Conservation (phyloP, 257 asterid species). For the Solanum chmielewskii region DNA sequence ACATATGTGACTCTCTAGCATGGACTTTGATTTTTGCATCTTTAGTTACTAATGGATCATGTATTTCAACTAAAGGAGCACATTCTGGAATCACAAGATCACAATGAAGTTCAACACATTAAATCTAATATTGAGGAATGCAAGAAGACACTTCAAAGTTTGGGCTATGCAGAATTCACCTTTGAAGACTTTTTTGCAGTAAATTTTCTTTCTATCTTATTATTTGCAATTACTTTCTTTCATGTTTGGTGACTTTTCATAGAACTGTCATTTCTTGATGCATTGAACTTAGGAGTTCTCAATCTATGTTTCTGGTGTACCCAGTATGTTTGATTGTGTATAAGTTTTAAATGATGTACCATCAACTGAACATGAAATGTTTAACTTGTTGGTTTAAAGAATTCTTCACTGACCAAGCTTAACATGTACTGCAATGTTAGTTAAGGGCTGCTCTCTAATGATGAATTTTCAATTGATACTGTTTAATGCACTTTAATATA, state of each 20-base stretch:
- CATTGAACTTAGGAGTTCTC: not conserved
- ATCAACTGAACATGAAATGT: not conserved
- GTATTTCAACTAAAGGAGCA: constrained; percentile 49
- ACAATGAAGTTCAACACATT: constrained; percentile 63
- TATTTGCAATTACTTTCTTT: not conserved
- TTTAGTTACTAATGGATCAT: constrained; percentile 11
- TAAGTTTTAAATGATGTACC: not conserved
- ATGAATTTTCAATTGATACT: not conserved
- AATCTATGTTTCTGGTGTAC: not conserved
- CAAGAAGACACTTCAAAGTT: constrained; percentile 69
- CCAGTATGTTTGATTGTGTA: not conserved
- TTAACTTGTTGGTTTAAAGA: not conserved
- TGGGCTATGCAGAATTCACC: constrained; percentile 92
- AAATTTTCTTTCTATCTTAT: constrained; percentile 4
- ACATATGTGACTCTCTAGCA: not conserved
- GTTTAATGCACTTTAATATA: not conserved
- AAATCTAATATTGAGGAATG: constrained; percentile 60
- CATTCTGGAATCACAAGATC: constrained; percentile 69
- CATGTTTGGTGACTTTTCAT: not conserved
- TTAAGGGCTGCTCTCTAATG: not conserved
- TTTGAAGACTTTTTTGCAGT: constrained; percentile 94
- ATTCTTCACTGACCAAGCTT: not conserved
- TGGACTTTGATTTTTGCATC: not conserved
- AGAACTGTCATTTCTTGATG: not conserved
- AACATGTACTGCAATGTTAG: not conserved